These are phyloP conservation scores for Aspergillus sparsus DNA, from an alignment of 495 filamentous ascomycete genomes.

Conservation along the genomic window DNA sequence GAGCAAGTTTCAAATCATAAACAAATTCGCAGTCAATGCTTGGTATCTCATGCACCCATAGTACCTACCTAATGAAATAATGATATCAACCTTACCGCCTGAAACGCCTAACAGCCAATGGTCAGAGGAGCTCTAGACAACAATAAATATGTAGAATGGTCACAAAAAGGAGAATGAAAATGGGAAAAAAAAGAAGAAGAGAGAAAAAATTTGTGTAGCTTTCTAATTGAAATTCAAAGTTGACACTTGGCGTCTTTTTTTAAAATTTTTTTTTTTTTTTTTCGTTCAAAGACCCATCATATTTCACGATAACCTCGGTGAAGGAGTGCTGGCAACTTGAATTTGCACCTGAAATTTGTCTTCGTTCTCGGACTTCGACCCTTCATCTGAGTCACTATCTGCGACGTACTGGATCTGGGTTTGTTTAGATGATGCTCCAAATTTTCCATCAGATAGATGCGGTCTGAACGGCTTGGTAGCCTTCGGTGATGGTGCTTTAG, in stretches of 20 bases:
- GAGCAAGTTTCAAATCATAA: slow-evolving; percentile 14
- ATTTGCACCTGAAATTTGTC: slow-evolving; percentile 2
- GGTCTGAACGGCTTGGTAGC: not conserved
- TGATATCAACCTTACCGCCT: slow-evolving; percentile 4
- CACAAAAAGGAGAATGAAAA: not conserved
- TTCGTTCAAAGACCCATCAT: not conserved
- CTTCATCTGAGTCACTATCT: slow-evolving; percentile 4
- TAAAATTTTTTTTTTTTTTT: not conserved
- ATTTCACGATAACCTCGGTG: slow-evolving; percentile 2
- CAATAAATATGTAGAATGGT: not conserved
- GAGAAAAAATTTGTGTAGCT: not conserved
- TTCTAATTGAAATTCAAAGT: too few species aligned
- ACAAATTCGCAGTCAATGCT: slow-evolving; percentile 23
- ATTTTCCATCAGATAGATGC: not conserved
- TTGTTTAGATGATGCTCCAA: not conserved
- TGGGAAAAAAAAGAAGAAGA: not conserved
- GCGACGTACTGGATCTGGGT: slow-evolving; percentile 2
- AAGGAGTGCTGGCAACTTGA: slow-evolving; percentile 9
- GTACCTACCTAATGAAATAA: slow-evolving; percentile 1
- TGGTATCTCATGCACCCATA: slow-evolving; percentile 35
- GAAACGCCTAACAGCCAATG: slow-evolving; percentile 14
- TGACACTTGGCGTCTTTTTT: not conserved
- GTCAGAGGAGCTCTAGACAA: slow-evolving; percentile 7
- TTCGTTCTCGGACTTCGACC: not conserved
- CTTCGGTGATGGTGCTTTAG: not conserved